A percentile compares a stretch with the other conserved stretches of the same genome.
phyloP scores from a whole-genome alignment of 805 yeast genomes.

The Tetrapisispora taiwanensis region DNA sequence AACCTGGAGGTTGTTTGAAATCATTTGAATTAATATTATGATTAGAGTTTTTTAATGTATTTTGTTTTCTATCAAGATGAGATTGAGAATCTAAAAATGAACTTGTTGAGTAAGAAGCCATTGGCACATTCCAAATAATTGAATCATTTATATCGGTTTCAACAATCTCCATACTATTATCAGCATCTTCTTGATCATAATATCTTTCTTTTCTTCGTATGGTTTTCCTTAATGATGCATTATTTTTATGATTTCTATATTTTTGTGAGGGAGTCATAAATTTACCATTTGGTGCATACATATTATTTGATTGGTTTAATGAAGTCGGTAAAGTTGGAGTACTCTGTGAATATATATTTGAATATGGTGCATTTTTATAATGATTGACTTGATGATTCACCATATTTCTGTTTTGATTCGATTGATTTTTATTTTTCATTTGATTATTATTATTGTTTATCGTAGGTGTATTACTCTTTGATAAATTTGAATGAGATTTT shows the following conservation, averaged over 20 bases:
- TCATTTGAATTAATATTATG: neutral
- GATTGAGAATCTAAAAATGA: constrained; percentile 15
- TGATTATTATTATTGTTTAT: neutral
- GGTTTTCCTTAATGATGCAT: constrained; percentile 22
- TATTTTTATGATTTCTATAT: constrained; percentile 29
- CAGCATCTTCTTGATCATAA: constrained; percentile 26
- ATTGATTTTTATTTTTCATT: neutral
- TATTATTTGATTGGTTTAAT: constrained; percentile 10
- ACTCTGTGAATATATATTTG: neutral
- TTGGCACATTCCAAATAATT: constrained; percentile 44
- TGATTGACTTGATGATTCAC: neutral
- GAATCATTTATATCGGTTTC: constrained; percentile 33
- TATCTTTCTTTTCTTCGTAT: constrained; percentile 28
- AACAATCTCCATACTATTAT: constrained; percentile 8
- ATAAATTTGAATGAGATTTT: neutral
- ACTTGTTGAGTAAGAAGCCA: constrained; percentile 31
- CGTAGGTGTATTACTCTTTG: neutral
- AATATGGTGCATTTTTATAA: neutral
- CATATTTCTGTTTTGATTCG: neutral
- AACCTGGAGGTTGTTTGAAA: neutral
- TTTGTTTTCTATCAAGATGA: neutral
- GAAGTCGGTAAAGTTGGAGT: constrained; percentile 4
- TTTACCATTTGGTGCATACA: neutral
- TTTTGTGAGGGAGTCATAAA: constrained; percentile 33
- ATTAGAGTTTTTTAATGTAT: neutral